These are phyloP conservation scores for Nemania serpens DNA, from an alignment of 2,329 filamentous ascomycete species.

Conservation along the genomic window DNA sequence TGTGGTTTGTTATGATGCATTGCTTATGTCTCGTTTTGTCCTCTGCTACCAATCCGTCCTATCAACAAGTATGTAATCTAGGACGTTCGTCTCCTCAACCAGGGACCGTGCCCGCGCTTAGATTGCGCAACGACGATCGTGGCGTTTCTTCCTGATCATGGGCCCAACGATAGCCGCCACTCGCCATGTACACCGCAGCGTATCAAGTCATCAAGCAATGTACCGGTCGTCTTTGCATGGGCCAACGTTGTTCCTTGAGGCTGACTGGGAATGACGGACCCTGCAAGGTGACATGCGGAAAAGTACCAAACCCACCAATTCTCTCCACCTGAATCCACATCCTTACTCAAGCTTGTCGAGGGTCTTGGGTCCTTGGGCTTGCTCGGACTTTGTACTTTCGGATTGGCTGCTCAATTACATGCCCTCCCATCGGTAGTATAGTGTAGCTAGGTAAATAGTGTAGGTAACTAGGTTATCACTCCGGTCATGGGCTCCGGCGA, in stretches of 20 bases:
- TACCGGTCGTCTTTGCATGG: constrained; percentile 4
- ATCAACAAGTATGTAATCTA: constrained; percentile 7
- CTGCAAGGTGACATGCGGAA: constrained; percentile 23
- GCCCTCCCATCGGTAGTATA: constrained; percentile 12
- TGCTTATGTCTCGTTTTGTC: constrained; percentile 12
- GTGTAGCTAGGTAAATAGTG: no score
- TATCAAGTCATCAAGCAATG: constrained; percentile 1
- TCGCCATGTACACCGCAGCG: constrained; percentile 4
- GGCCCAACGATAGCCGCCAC: constrained; percentile 22
- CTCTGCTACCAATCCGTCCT: constrained; percentile 1
- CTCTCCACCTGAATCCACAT: constrained; percentile 30
- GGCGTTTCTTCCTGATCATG: constrained; percentile 21
- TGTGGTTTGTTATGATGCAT: constrained; percentile 7
- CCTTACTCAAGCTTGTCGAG: constrained; percentile 25
- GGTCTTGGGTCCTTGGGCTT: constrained; percentile 18
- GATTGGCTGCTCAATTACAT: constrained; percentile 21
- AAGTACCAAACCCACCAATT: constrained; percentile 22
- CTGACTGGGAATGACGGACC: constrained; percentile 26
- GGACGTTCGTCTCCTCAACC: constrained; percentile 17
- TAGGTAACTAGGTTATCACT: constrained; percentile 9
- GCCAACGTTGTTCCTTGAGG: constrained; percentile 25
- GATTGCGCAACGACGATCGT: constrained; percentile 11
- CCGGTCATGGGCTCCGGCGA: constrained; percentile 16
- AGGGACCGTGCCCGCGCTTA: constrained; percentile 22
- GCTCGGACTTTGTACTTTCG: constrained; percentile 20